Evolutionary conservation across 208 protist species (phyloP).

Genomic region (Naegleria fowleri): DNA sequence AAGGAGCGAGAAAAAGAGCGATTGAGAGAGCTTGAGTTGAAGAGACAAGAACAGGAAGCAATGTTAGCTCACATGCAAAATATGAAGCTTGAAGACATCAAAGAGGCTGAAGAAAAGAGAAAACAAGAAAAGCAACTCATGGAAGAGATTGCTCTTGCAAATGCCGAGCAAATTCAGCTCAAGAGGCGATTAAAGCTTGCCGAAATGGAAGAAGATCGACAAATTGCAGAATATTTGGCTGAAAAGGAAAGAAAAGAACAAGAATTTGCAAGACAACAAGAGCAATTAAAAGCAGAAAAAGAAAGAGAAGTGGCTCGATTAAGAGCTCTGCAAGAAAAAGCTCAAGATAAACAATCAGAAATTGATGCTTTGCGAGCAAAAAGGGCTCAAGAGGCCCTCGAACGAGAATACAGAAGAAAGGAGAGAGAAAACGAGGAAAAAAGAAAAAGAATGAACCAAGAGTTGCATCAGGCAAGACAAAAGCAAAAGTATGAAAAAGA

Average conservation of each 20-base stretch:
- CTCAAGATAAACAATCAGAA: conserved; percentile 78
- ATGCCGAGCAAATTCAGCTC: conserved; percentile 80
- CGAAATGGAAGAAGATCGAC: conserved; percentile 65
- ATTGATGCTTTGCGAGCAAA: conserved; percentile 78
- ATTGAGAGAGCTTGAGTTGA: conserved; percentile 70
- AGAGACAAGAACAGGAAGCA: conserved; percentile 82
- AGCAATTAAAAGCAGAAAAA: conserved; percentile 67
- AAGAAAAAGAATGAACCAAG: conserved; percentile 56
- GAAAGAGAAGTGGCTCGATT: conserved; percentile 76
- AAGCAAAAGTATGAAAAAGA: conserved; percentile 72
- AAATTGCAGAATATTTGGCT: conserved; percentile 73
- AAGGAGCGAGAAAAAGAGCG: conserved; percentile 72
- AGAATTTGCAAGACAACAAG: conserved; percentile 70
- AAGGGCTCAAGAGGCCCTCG: conserved; percentile 72
- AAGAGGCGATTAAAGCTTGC: conserved; percentile 52
- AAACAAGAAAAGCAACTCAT: conserved; percentile 66
- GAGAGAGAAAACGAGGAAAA: conserved; percentile 64
- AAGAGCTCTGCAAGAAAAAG: conserved; percentile 71
- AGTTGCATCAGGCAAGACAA: conserved; percentile 63
- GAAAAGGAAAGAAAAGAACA: conserved; percentile 74
- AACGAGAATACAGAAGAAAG: conserved; percentile 66
- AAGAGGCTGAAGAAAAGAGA: conserved; percentile 67
- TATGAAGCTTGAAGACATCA: conserved; percentile 71
- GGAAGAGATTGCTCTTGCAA: conserved; percentile 80
- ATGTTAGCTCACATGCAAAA: conserved; percentile 76